A percentile compares a stretch with the other conserved stretches of the same genome.
Evolutionary conservation across 2,329 filamentous ascomycete genomes (phyloP).

Genomic region (Xylariaceae sp.): DNA sequence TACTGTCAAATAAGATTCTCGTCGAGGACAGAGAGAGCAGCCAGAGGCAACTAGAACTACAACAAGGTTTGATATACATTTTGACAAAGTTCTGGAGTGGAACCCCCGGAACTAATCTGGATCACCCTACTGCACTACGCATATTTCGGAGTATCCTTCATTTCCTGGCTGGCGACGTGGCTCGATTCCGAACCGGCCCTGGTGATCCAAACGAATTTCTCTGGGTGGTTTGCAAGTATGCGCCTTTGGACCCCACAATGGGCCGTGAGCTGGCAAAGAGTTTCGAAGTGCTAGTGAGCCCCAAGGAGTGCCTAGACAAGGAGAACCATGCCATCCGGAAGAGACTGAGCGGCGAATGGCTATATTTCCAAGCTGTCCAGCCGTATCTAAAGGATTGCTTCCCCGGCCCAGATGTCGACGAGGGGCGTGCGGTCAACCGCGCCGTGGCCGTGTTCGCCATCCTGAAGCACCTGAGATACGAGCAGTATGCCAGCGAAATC

Average conservation of each 20-base stretch:
- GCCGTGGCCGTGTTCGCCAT: constrained; percentile 53
- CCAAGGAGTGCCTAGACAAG: constrained; percentile 32
- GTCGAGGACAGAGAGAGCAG: constrained; percentile 9
- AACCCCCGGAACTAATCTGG: background rate
- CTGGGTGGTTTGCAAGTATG: constrained; percentile 17
- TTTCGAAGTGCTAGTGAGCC: constrained; percentile 33
- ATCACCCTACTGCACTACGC: constrained; percentile 11
- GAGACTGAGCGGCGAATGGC: constrained; percentile 32
- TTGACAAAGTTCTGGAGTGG: constrained; percentile 7
- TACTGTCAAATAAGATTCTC: constrained; percentile 34
- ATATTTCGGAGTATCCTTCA: constrained; percentile 34
- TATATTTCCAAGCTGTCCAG: constrained; percentile 37
- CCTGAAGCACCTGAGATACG: constrained; percentile 52
- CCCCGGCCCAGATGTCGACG: constrained; percentile 27
- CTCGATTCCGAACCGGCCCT: constrained; percentile 25
- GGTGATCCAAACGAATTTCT: constrained; percentile 29
- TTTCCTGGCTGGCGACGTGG: constrained; percentile 37
- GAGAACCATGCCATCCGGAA: constrained; percentile 33
- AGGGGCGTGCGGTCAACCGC: constrained; percentile 42
- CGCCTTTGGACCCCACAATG: constrained; percentile 16
- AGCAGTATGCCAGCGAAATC: constrained; percentile 56
- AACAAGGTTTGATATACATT: constrained; percentile 14
- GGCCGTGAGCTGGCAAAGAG: constrained; percentile 32
- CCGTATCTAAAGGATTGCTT: constrained; percentile 45
- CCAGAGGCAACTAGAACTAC: constrained; percentile 15